phyloP scores from a whole-genome alignment of 2,329 filamentous ascomycete species.

The Colletotrichum liriopes region DNA sequence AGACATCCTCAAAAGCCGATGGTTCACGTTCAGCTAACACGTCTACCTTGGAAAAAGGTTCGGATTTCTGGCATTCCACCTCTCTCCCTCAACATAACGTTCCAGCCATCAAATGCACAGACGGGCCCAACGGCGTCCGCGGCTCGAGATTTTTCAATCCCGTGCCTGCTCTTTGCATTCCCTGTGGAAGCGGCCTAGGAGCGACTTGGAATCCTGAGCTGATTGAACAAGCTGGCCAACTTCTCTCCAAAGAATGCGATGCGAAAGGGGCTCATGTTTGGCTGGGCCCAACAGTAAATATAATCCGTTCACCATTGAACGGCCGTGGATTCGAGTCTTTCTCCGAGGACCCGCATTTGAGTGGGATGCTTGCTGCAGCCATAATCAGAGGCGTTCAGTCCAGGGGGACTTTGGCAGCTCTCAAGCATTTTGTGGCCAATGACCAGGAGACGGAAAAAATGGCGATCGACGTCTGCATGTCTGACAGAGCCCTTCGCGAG shows the following conservation, averaged over 20 bases:
- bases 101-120: constrained; percentile 75
- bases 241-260: constrained; percentile 68
- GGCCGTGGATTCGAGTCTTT: constrained; percentile 74
- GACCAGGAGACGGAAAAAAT: constrained; percentile 74
- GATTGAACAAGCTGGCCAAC: constrained; percentile 64
- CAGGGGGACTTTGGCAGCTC: constrained; percentile 68
- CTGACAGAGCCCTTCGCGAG: constrained; percentile 70
- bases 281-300: constrained; percentile 75
- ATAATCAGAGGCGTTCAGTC: constrained; percentile 70
- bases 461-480: constrained; percentile 68
- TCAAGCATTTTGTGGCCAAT: constrained; percentile 75
- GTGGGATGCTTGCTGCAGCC: constrained; percentile 68
- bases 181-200: constrained; percentile 71
- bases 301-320: constrained; percentile 72
- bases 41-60: constrained; percentile 57
- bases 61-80: constrained; percentile 80
- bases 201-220: constrained; percentile 71
- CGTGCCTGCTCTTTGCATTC: constrained; percentile 70
- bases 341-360: constrained; percentile 71
- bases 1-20: not conserved
- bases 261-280: constrained; percentile 72
- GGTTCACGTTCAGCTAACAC: not conserved
- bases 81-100: constrained; percentile 72
- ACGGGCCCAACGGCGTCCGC: constrained; percentile 79
- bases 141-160: constrained; percentile 80